Evolutionary conservation across 2,329 filamentous ascomycete species (phyloP).

Genomic region (Elsinoe perseae): DNA sequence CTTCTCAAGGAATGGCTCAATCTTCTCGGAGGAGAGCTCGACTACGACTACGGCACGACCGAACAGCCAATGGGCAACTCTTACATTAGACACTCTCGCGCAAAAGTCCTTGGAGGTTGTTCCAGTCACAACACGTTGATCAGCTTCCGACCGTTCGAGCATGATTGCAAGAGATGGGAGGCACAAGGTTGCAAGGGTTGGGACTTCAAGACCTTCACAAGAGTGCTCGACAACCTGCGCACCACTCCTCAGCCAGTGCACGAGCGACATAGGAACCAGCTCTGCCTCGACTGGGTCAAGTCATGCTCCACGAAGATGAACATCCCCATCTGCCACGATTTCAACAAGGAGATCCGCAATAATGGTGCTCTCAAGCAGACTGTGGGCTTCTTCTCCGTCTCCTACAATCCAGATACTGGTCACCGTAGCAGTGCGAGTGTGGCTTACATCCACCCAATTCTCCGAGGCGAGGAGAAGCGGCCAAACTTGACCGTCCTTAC

Average conservation of each 20-base stretch:
- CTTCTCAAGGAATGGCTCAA: constrained; percentile 81
- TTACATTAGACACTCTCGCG: constrained; percentile 82
- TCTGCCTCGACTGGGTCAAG: constrained; percentile 83
- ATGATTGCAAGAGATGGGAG: constrained; percentile 81
- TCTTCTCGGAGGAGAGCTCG: constrained; percentile 76
- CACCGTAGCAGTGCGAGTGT: constrained; percentile 78
- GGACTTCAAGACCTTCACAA: constrained; percentile 77
- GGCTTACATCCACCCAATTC: constrained; percentile 86
- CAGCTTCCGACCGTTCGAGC: constrained; percentile 83
- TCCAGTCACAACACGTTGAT: constrained; percentile 92
- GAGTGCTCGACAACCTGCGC: constrained; percentile 72
- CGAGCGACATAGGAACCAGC: constrained; percentile 75
- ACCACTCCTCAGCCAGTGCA: constrained; percentile 90
- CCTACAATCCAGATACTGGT: constrained; percentile 85
- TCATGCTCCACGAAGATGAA: constrained; percentile 70
- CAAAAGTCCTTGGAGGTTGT: constrained; percentile 87
- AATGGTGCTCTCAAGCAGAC: constrained; percentile 65
- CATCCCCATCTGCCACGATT: constrained; percentile 76
- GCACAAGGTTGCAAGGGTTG: constrained; percentile 74
- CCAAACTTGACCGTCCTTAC: constrained; percentile 81
- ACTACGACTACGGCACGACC: constrained; percentile 84
- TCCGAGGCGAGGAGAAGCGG: constrained; percentile 71
- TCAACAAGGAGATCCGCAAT: constrained; percentile 73
- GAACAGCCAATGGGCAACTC: constrained; percentile 90
- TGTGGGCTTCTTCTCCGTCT: constrained; percentile 84